These are phyloP conservation scores for Solanum appendiculatum DNA, from an alignment of 257 asterid genomes.

Conservation along the genomic window DNA sequence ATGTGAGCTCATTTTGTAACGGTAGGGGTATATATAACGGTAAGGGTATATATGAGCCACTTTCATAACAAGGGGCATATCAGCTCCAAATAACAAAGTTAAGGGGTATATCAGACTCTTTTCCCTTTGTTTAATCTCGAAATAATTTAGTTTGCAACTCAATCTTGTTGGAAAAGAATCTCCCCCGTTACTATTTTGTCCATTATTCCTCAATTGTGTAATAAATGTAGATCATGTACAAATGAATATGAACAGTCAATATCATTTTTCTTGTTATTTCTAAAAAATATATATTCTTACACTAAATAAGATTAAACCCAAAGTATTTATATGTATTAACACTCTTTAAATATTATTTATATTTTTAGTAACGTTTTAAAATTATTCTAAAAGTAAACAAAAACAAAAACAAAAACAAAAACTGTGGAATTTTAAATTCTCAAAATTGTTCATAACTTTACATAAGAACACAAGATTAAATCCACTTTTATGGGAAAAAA, in stretches of 20 bases:
- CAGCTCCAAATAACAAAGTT: too few species aligned
- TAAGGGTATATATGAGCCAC: too few species aligned
- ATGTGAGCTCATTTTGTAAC: too few species aligned
- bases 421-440: background rate
- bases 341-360: background rate
- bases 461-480: background rate
- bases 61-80: accelerated
- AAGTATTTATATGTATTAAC: too few species aligned
- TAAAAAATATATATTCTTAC: too few species aligned
- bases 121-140: background rate
- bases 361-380: too few species aligned
- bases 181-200: background rate
- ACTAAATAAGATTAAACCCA: background rate
- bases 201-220: background rate
- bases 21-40: too few species aligned
- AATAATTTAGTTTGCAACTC: background rate
- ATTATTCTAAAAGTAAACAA: background rate
- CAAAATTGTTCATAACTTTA: too few species aligned
- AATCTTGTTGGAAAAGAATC: background rate
- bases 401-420: background rate
- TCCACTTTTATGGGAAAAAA: background rate
- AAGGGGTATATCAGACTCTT: too few species aligned
- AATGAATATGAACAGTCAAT: background rate
- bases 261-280: background rate
- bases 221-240: background rate